phyloP scores from a whole-genome alignment of 2,329 filamentous ascomycete species.

The Aspergillus aculeatinus region DNA sequence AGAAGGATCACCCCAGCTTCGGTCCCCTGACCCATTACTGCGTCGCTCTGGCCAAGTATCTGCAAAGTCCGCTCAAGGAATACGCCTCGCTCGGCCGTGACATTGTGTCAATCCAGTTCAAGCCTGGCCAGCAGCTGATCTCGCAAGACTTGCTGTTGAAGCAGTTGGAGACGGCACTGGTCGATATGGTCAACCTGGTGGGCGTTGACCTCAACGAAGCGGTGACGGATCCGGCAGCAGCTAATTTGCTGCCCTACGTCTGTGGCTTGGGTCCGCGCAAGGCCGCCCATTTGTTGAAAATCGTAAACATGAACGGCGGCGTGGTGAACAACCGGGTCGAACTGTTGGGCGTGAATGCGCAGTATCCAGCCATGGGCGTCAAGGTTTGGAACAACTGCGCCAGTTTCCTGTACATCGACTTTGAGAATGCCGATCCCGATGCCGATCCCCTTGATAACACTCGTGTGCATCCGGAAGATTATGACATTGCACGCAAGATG shows the following conservation, averaged over 20 bases:
- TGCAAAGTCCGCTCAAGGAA: conserved; percentile 95
- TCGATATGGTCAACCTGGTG: conserved; percentile 96
- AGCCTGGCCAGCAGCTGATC: conserved; percentile 84
- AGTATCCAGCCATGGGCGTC: conserved; percentile 77
- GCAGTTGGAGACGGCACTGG: conserved; percentile 91
- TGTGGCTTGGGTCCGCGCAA: conserved; percentile 91
- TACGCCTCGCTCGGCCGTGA: conserved; percentile 91
- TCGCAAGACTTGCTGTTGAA: conserved; percentile 83
- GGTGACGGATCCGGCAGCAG: conserved; percentile 74
- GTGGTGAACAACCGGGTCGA: conserved; percentile 80
- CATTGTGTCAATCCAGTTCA: conserved; percentile 81
- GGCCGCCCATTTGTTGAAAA: conserved; percentile 78
- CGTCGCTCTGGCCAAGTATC: conserved; percentile 81
- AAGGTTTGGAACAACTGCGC: conserved; percentile 96
- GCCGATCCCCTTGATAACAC: conserved; percentile 96
- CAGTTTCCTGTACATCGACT: conserved; percentile 89
- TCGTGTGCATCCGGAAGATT: conserved; percentile 96
- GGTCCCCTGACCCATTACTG: conserved; percentile 82
- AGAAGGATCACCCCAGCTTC: conserved; percentile 76
- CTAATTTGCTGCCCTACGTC: conserved; percentile 85
- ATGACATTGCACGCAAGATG: conserved; percentile 97
- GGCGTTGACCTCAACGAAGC: conserved; percentile 95
- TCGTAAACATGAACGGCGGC: conserved; percentile 88
- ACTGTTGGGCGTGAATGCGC: conserved; percentile 82
- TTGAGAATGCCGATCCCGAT: conserved; percentile 74